These are phyloP conservation scores for Cutaneotrichosporon dermatis DNA, from an alignment of 1,284 basidiomycete species.

Conservation along the genomic window DNA sequence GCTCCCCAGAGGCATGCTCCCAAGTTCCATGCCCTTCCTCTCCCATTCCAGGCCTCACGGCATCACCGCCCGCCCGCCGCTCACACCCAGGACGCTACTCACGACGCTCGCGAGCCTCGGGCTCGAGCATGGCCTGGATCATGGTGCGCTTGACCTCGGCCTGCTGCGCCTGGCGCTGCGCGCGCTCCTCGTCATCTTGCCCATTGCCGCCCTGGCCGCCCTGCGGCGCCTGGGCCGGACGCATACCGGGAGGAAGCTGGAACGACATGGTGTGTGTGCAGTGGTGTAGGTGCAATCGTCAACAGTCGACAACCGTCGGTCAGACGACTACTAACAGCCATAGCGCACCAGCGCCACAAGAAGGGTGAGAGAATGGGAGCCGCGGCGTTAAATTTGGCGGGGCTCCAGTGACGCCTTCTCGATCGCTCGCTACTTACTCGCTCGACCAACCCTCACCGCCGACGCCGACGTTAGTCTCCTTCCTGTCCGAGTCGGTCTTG, in stretches of 20 bases:
- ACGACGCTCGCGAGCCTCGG: constrained; percentile 85
- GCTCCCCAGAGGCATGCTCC: neutral
- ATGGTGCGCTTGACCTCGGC: constrained; percentile 65
- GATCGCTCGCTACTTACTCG: too few species aligned
- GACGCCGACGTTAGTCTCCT: too few species aligned
- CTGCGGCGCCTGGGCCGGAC: constrained; percentile 26
- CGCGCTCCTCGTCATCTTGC: constrained; percentile 34
- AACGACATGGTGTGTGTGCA: constrained; percentile 43
- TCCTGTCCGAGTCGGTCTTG: too few species aligned
- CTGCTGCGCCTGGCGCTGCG: constrained; percentile 44
- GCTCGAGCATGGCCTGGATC: constrained; percentile 82
- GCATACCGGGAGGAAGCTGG: constrained; percentile 45
- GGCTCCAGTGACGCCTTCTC: neutral
- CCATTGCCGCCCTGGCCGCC: constrained; percentile 11
- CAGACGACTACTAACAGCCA: too few species aligned
- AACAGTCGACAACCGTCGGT: too few species aligned
- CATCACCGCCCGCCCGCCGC: neutral
- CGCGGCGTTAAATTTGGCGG: neutral
- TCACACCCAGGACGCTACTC: constrained; percentile 65
- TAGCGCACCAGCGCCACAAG: neutral
- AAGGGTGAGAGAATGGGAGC: neutral
- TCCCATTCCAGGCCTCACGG: neutral
- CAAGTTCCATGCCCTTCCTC: neutral
- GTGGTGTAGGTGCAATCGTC: neutral
- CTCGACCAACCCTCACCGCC: too few species aligned